These are phyloP conservation scores for Candida tetrigidarum DNA, from an alignment of 1,139 yeast species.

Conservation along the genomic window DNA sequence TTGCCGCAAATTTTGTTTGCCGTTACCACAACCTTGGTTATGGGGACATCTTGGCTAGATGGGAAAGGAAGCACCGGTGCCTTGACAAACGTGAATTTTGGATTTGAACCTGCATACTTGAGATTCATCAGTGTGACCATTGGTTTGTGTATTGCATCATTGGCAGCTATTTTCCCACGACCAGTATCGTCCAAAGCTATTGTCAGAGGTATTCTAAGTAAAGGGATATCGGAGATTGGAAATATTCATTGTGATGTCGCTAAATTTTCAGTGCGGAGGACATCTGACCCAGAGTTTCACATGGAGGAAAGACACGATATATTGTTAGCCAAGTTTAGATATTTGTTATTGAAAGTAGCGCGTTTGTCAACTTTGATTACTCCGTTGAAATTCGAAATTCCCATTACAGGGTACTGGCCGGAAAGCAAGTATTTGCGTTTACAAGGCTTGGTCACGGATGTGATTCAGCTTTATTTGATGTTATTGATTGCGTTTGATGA, in stretches of 20 bases:
- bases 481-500: constrained; percentile 30
- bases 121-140: constrained; percentile 34
- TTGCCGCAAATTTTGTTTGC: constrained; percentile 35
- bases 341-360: constrained; percentile 27
- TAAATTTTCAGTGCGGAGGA: constrained; percentile 30
- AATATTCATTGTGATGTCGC: constrained; percentile 35
- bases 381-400: constrained; percentile 36
- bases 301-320: constrained; percentile 28
- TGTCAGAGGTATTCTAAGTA: constrained; percentile 29
- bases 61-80: constrained; percentile 19
- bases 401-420: constrained; percentile 43
- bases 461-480: constrained; percentile 32
- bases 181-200: constrained; percentile 36
- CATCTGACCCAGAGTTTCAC: constrained; percentile 25
- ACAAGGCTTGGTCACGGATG: constrained; percentile 30
- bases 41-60: constrained; percentile 43
- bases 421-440: constrained; percentile 29
- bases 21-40: constrained; percentile 35
- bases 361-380: constrained; percentile 24
- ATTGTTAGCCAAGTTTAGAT: constrained; percentile 27
- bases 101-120: constrained; percentile 32
- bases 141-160: constrained; percentile 35
- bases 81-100: constrained; percentile 30
- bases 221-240: constrained; percentile 30
- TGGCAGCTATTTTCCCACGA: constrained; percentile 35